phyloP scores from a whole-genome alignment of 805 yeast species.

The Saccharomycopsis javanensis region DNA sequence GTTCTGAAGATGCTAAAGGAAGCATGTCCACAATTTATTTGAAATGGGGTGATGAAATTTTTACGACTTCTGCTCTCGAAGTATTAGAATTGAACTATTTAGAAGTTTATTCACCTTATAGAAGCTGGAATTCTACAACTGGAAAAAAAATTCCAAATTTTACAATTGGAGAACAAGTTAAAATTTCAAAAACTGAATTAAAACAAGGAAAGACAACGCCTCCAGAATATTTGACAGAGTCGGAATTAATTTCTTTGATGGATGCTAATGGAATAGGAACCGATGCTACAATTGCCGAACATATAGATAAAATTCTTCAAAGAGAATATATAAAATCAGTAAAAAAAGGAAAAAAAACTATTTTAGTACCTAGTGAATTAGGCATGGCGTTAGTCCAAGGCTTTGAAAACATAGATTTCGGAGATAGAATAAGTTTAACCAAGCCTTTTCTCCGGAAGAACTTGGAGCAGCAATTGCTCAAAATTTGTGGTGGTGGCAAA shows the following conservation, averaged over 20 bases:
- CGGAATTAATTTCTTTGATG: conserved; percentile 88
- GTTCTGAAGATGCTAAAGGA: conserved; percentile 87
- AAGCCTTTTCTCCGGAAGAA: conserved; percentile 81
- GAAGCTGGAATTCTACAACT: conserved; percentile 59
- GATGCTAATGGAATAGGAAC: conserved; percentile 97
- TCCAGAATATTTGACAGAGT: conserved; percentile 79
- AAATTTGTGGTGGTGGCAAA: conserved; percentile 57
- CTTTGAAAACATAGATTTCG: conserved; percentile 65
- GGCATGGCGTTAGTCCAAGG: conserved; percentile 88
- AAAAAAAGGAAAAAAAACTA: conserved; percentile 30
- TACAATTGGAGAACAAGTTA: conserved; percentile 43
- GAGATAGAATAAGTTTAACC: conserved; percentile 59
- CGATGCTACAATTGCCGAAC: conserved; percentile 98
- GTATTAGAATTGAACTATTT: conserved; percentile 70
- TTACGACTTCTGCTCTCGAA: conserved; percentile 61
- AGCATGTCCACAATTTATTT: conserved; percentile 49
- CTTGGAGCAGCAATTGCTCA: conserved; percentile 56
- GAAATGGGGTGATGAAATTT: conserved; percentile 71
- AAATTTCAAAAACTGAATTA: conserved; percentile 47
- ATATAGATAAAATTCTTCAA: conserved; percentile 66
- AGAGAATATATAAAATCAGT: conserved; percentile 57
- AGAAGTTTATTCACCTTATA: conserved; percentile 63
- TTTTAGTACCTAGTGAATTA: conserved; percentile 65
- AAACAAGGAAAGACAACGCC: conserved; percentile 71
- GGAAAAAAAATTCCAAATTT: conserved; percentile 57